Percentiles rank a stretch among this genome's conserved stretches.
Evolutionary conservation across 2,329 filamentous ascomycete species (phyloP).

Genomic region (Nemania diffusa): DNA sequence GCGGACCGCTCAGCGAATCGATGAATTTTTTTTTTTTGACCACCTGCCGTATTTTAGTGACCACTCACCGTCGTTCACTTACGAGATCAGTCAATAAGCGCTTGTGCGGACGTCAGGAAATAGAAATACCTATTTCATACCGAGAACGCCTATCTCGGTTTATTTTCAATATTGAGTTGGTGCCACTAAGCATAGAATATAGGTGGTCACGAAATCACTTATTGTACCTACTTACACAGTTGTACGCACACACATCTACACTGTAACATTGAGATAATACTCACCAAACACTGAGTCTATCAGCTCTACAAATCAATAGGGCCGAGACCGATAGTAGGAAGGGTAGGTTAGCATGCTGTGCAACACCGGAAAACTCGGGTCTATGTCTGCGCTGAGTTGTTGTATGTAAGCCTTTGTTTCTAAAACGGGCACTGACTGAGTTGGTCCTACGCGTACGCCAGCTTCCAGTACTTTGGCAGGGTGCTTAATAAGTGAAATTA

Average conservation of each 20-base stretch:
- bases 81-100: background rate
- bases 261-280: background rate
- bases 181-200: background rate
- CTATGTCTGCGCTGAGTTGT: background rate
- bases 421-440: background rate
- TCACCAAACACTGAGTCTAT: background rate
- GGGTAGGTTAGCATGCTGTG: background rate
- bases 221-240: background rate
- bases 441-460: background rate
- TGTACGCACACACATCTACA: no score
- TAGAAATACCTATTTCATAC: background rate
- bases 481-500: background rate
- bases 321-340: background rate
- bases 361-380: background rate
- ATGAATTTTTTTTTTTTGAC: background rate
- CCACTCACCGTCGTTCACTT: background rate
- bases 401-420: background rate
- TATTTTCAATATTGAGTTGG: background rate
- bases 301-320: background rate
- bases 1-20: background rate
- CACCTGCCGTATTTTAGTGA: slow-evolving; percentile 1
- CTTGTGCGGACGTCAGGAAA: background rate
- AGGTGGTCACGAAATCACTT: background rate
- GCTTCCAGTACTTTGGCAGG: background rate
- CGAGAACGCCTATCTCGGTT: background rate